These are phyloP conservation scores for Alternaria tenuissima DNA, from an alignment of 2,329 filamentous ascomycete genomes.

Conservation along the genomic window DNA sequence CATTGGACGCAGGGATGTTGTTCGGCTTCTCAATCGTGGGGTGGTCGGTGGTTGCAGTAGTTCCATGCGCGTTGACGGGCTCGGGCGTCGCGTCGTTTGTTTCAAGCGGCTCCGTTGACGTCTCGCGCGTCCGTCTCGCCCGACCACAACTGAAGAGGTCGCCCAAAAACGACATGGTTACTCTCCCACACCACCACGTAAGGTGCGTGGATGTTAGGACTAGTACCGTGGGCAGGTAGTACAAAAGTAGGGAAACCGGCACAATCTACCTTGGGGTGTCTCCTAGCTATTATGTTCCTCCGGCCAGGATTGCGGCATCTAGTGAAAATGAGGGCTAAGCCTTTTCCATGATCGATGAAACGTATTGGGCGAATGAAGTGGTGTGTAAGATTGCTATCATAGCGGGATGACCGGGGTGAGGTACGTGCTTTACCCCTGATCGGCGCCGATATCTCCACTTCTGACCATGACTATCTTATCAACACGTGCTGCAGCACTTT, in stretches of 20 bases:
- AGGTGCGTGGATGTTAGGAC: slow-evolving; percentile 5
- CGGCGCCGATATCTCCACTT: slow-evolving; percentile 12
- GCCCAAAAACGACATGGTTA: slow-evolving; percentile 19
- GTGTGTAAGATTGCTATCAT: slow-evolving; percentile 9
- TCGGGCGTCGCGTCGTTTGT: slow-evolving; percentile 10
- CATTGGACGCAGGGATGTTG: background rate
- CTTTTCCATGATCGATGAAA: slow-evolving; percentile 10
- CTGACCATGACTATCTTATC: slow-evolving; percentile 11
- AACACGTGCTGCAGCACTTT: background rate
- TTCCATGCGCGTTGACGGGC: slow-evolving; percentile 4
- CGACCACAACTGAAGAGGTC: slow-evolving; percentile 19
- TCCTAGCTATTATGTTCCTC: slow-evolving; percentile 13
- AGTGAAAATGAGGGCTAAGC: slow-evolving; percentile 5
- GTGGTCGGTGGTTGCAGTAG: slow-evolving; percentile 4
- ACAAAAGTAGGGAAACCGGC: slow-evolving; percentile 10
- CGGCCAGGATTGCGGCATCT: slow-evolving; percentile 4
- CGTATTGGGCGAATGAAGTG: slow-evolving; percentile 13
- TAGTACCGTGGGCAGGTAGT: slow-evolving; percentile 7
- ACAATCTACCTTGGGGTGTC: slow-evolving; percentile 1
- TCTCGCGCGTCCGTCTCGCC: slow-evolving; percentile 15
- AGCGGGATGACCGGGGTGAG: background rate
- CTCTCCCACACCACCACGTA: slow-evolving; percentile 12
- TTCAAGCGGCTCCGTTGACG: slow-evolving; percentile 2
- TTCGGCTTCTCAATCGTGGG: background rate
- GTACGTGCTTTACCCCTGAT: slow-evolving; percentile 21